Percentiles rank a stretch among this genome's conserved stretches.
Conservation (phyloP, 495 filamentous ascomycete genomes). For the Pyronema domesticum region DNA sequence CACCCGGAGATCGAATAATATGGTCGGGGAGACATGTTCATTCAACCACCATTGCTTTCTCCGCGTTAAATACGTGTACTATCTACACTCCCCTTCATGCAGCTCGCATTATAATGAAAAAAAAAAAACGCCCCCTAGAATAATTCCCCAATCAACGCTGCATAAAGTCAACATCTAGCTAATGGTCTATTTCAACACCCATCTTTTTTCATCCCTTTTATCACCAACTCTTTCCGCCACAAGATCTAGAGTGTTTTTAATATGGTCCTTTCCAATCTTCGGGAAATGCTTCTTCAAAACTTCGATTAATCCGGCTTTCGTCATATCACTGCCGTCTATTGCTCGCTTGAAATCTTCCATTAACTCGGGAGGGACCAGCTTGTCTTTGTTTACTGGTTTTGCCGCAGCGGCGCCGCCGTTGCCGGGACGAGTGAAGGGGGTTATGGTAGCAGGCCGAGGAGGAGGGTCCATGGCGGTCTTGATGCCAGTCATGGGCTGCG, state of each 20-base stretch:
- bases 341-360: constrained; percentile 54
- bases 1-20: too few relatives aligned
- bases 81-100: too few relatives aligned
- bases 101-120: too few relatives aligned
- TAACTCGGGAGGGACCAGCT: constrained; percentile 40
- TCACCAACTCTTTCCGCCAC: constrained; percentile 49
- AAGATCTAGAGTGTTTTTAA: constrained; percentile 54
- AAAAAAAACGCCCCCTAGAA: too few relatives aligned
- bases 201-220: constrained; percentile 26
- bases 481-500: neutral
- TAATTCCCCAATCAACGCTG: too few relatives aligned
- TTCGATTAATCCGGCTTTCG: constrained; percentile 60
- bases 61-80: too few relatives aligned
- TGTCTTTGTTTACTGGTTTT: constrained; percentile 25
- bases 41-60: too few relatives aligned
- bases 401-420: neutral
- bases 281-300: constrained; percentile 60
- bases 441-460: constrained; percentile 25
- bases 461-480: constrained; percentile 25
- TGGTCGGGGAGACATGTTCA: too few relatives aligned
- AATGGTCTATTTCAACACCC: constrained; percentile 14
- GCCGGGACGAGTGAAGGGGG: constrained; percentile 7
- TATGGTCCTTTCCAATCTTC: constrained; percentile 47
- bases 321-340: constrained; percentile 51
- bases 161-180: too few relatives aligned